A percentile compares a stretch with the other conserved stretches of the same genome.
Conservation (phyloP, 306 rosid species). For the Heteromeles arbutifolia region DNA sequence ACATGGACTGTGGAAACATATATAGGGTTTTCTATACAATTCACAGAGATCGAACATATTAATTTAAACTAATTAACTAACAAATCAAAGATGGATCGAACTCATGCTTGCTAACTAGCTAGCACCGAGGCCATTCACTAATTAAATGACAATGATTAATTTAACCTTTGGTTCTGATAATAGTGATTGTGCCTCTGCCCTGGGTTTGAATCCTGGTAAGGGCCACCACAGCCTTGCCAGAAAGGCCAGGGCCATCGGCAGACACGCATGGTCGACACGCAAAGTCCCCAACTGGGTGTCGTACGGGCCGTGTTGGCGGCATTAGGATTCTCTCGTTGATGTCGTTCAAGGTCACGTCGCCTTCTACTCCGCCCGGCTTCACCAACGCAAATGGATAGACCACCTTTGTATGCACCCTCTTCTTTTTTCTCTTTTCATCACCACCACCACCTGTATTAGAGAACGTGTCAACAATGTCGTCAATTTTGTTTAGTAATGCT, state of each 20-base stretch:
- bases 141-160: neutral
- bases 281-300: slow-evolving; percentile 91
- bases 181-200: slow-evolving; percentile 92
- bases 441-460: neutral
- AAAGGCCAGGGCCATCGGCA: slow-evolving; percentile 70
- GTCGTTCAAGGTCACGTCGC: slow-evolving; percentile 85
- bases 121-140: neutral
- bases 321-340: slow-evolving; percentile 82
- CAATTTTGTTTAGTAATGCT: neutral
- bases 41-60: neutral
- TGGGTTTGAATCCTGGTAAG: slow-evolving; percentile 84
- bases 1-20: neutral
- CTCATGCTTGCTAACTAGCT: neutral
- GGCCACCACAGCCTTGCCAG: slow-evolving; percentile 95
- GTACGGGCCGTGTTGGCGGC: slow-evolving; percentile 84
- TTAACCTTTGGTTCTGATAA: slow-evolving; percentile 89
- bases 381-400: slow-evolving; percentile 92
- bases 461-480: neutral
- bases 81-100: neutral
- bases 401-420: slow-evolving; percentile 32
- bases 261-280: slow-evolving; percentile 95
- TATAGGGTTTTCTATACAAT: neutral
- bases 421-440: slow-evolving; percentile 15
- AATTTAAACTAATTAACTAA: neutral
- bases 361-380: slow-evolving; percentile 90